These are phyloP conservation scores for Lodderomyces elongisporus DNA, from an alignment of 1,139 yeast species.

Conservation along the genomic window DNA sequence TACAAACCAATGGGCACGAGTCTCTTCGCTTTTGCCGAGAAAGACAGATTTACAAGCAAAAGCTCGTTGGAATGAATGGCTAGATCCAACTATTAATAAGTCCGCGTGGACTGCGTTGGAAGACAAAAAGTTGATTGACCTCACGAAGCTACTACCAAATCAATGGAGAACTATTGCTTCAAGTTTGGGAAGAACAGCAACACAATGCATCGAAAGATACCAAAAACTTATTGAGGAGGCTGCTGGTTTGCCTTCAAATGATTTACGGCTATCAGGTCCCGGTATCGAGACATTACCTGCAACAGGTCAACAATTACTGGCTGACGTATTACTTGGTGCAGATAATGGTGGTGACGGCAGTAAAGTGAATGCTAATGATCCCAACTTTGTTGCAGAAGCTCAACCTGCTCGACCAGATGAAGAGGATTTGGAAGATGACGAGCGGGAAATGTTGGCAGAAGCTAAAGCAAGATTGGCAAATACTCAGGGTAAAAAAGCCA, in stretches of 20 bases:
- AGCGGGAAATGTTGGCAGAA: constrained; percentile 86
- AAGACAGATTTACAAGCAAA: constrained; percentile 91
- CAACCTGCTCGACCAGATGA: constrained; percentile 68
- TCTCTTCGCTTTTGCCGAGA: constrained; percentile 77
- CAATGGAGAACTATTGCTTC: constrained; percentile 93
- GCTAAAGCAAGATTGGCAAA: constrained; percentile 89
- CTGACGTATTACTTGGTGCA: neutral
- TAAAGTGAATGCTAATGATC: constrained; percentile 37
- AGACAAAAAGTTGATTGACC: constrained; percentile 63
- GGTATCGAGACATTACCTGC: constrained; percentile 54
- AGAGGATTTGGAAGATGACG: constrained; percentile 79
- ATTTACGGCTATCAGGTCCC: constrained; percentile 43
- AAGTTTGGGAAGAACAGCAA: constrained; percentile 77
- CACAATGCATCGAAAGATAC: constrained; percentile 84
- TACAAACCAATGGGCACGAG: constrained; percentile 89
- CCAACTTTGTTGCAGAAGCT: constrained; percentile 73
- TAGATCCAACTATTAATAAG: constrained; percentile 68
- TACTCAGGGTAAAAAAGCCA: constrained; percentile 93
- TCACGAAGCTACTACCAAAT: constrained; percentile 75
- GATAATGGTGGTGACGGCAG: no score
- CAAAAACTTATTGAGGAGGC: constrained; percentile 67
- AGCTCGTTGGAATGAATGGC: constrained; percentile 88
- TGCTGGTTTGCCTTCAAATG: constrained; percentile 19
- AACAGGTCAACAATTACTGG: constrained; percentile 26
- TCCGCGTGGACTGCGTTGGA: constrained; percentile 70